These are phyloP conservation scores for Caryopteris hybrid DNA, from an alignment of 305 asterid species.

Conservation along the genomic window DNA sequence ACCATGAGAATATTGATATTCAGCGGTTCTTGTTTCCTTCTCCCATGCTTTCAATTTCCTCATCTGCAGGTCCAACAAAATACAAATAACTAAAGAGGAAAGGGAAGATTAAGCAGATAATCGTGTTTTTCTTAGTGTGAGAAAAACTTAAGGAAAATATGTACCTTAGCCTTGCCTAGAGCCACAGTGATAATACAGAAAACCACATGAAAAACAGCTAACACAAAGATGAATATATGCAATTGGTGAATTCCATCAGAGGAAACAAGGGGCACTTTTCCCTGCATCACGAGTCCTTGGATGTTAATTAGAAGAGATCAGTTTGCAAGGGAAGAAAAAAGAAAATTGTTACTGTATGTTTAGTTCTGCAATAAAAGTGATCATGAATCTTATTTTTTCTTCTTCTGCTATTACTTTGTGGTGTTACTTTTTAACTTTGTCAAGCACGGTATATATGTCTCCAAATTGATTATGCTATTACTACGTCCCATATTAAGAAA, in stretches of 20 bases:
- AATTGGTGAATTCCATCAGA: slow-evolving; percentile 46
- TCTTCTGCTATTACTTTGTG: not conserved
- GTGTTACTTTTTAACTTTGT: not conserved
- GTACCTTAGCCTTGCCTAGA: slow-evolving; percentile 46
- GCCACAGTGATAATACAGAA: slow-evolving; percentile 40
- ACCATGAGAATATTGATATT: slow-evolving; percentile 49
- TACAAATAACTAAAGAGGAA: not conserved
- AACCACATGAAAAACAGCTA: slow-evolving; percentile 47
- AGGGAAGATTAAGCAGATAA: not conserved
- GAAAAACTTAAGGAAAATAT: not conserved
- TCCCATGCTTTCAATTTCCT: slow-evolving; percentile 66
- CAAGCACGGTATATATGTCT: not conserved
- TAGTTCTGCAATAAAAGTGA: not conserved
- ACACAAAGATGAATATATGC: slow-evolving; percentile 56
- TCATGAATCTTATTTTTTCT: not conserved
- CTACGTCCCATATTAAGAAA: not conserved
- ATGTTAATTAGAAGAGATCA: not conserved
- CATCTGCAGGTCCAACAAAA: slow-evolving; percentile 31
- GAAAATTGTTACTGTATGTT: not conserved
- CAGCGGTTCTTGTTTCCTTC: slow-evolving; percentile 44
- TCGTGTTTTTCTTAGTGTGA: not conserved
- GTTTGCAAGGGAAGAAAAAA: not conserved
- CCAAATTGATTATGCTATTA: not conserved
- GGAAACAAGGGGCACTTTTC: slow-evolving; percentile 43
- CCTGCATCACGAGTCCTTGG: slow-evolving; percentile 24